These are phyloP conservation scores for Diaporthe sp. DNA, from an alignment of 2,329 filamentous ascomycete genomes.

Conservation along the genomic window DNA sequence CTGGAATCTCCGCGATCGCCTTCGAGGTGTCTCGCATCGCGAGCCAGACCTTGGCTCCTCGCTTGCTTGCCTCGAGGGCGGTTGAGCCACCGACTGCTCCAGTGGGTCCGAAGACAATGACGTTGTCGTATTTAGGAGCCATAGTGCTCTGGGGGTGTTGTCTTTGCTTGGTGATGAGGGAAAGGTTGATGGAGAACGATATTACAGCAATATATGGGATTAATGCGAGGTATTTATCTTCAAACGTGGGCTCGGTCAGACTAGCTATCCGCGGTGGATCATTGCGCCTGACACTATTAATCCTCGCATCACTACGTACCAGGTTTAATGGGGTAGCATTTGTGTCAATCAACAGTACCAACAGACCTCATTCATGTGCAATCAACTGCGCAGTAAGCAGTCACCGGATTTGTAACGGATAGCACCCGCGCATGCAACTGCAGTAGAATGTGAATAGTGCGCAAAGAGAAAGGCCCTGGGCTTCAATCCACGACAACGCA, in stretches of 20 bases:
- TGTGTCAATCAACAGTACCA: not conserved
- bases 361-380: not conserved
- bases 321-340: not conserved
- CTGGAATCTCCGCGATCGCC: slow-evolving; percentile 48
- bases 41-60: slow-evolving; percentile 52
- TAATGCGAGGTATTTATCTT: not conserved
- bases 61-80: slow-evolving; percentile 53
- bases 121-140: slow-evolving; percentile 41
- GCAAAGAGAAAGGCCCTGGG: not conserved
- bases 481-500: too few species aligned
- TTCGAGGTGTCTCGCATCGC: slow-evolving; percentile 49
- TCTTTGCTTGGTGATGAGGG: not conserved
- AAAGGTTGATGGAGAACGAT: not conserved
- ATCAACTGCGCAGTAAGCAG: not conserved
- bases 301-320: not conserved
- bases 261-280: not conserved
- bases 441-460: too few species aligned
- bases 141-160: not conserved
- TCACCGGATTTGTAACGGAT: not conserved
- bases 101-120: slow-evolving; percentile 63
- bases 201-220: not conserved
- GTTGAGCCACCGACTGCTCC: slow-evolving; percentile 57
- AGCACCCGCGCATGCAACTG: too few species aligned
- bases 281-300: not conserved
- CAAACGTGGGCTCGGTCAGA: not conserved